These are phyloP conservation scores for Cladosporium sp. DNA, from an alignment of 2,329 filamentous ascomycete species.

Conservation along the genomic window DNA sequence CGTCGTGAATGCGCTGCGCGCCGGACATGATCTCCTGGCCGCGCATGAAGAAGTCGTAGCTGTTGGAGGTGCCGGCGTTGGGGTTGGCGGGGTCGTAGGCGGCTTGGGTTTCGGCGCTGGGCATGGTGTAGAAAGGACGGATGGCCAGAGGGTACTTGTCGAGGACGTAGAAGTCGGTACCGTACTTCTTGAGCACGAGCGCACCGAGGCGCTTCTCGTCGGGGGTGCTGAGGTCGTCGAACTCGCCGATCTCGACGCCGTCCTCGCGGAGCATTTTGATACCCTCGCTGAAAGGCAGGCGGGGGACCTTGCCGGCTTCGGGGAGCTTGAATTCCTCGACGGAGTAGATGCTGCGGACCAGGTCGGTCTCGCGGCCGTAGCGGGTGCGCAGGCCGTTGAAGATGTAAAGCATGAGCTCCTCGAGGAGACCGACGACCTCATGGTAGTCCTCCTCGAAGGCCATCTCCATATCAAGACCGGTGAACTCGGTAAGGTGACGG, in stretches of 20 bases:
- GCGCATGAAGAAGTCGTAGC: conserved; percentile 71
- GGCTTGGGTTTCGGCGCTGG: conserved; percentile 63
- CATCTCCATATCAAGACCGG: conserved; percentile 87
- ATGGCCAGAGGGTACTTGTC: conserved; percentile 93
- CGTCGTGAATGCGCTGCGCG: conserved; percentile 65
- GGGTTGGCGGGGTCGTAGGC: conserved; percentile 43
- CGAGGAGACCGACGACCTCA: conserved; percentile 71
- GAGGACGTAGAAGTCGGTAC: conserved; percentile 93
- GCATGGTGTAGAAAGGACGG: conserved; percentile 89
- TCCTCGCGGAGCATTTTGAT: conserved; percentile 76
- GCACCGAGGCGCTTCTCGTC: conserved; percentile 88
- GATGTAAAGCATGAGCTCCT: conserved; percentile 74
- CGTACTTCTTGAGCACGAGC: conserved; percentile 82
- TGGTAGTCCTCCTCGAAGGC: conserved; percentile 77
- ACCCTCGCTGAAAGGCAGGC: conserved; percentile 75
- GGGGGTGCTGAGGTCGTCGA: conserved; percentile 76
- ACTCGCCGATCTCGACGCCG: conserved; percentile 72
- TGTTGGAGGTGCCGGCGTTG: conserved; percentile 60
- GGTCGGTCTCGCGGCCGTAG: conserved; percentile 70
- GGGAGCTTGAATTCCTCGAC: conserved; percentile 76
- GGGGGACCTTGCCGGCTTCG: conserved; percentile 70
- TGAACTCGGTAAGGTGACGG: conserved; percentile 85
- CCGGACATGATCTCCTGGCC: conserved; percentile 69
- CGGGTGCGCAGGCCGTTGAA: conserved; percentile 70
- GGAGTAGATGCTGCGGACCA: conserved; percentile 72